Conservation (phyloP, 768 basidiomycete species). For the Chalciporus pseudorubinellus region DNA sequence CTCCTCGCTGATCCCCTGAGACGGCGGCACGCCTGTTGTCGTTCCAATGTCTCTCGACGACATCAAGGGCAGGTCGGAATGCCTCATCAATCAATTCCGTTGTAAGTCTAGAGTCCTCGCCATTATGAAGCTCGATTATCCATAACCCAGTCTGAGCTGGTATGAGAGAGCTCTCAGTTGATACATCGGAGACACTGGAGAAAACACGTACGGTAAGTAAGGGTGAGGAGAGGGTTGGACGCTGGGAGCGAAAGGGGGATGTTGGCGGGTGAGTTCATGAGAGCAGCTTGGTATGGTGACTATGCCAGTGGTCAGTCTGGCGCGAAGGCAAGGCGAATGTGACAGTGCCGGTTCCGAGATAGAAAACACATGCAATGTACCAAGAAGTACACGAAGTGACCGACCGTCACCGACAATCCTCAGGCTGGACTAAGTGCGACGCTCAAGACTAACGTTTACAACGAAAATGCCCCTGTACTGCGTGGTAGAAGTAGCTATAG, state of each 20-base stretch:
- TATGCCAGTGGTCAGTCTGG: too few species aligned
- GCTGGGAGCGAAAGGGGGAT: conserved; percentile 48
- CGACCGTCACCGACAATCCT: too few species aligned
- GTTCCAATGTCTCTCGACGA: conserved; percentile 72
- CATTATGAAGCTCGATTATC: conserved; percentile 82
- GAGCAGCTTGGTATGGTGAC: background rate
- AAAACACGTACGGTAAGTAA: conserved; percentile 57
- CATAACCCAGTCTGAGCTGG: conserved; percentile 53
- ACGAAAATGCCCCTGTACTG: too few species aligned
- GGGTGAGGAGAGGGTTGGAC: conserved; percentile 54
- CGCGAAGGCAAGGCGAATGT: too few species aligned
- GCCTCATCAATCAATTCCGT: conserved; percentile 54
- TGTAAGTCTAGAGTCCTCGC: conserved; percentile 69
- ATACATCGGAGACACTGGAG: background rate
- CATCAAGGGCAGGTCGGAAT: conserved; percentile 67
- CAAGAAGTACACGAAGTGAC: too few species aligned
- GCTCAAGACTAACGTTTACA: background rate
- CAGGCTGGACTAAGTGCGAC: background rate
- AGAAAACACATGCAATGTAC: background rate
- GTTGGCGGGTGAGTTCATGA: background rate
- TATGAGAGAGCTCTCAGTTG: background rate
- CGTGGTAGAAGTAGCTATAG: too few species aligned
- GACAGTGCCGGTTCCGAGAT: background rate
- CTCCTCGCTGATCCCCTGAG: conserved; percentile 40
- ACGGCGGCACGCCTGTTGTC: conserved; percentile 45